A percentile compares a stretch with the other conserved stretches of the same genome.
These are phyloP conservation scores for Suillus variegatus DNA, from an alignment of 768 basidiomycete species.

Conservation along the genomic window DNA sequence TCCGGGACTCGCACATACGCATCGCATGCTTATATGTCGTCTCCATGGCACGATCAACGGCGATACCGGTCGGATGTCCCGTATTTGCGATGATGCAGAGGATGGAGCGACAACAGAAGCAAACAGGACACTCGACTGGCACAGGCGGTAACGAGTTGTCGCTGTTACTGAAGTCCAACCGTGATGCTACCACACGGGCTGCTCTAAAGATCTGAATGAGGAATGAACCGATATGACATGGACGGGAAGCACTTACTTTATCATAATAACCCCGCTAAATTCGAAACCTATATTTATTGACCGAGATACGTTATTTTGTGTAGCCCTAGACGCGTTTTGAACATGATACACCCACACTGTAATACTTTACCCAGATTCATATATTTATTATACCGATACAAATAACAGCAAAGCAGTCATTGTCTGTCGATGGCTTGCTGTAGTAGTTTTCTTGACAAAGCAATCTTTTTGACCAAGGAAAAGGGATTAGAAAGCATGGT, in stretches of 20 bases:
- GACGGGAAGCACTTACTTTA: background rate
- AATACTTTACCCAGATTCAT: slow-evolving; percentile 11
- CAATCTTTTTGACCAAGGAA: background rate
- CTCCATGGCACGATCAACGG: slow-evolving; percentile 71
- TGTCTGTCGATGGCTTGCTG: background rate
- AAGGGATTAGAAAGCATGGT: background rate
- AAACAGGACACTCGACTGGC: slow-evolving; percentile 63
- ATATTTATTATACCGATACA: background rate
- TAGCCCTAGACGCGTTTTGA: slow-evolving; percentile 25
- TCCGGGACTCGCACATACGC: slow-evolving; percentile 88
- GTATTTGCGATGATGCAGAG: slow-evolving; percentile 56
- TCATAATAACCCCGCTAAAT: slow-evolving; percentile 12
- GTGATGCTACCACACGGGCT: slow-evolving; percentile 81
- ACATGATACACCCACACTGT: slow-evolving; percentile 19
- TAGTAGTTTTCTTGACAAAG: background rate
- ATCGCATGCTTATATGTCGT: slow-evolving; percentile 89
- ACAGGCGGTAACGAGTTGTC: slow-evolving; percentile 91
- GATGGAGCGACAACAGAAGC: slow-evolving; percentile 42
- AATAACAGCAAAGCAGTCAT: background rate
- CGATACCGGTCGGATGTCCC: slow-evolving; percentile 48
- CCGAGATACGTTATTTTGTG: slow-evolving; percentile 18
- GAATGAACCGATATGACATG: background rate
- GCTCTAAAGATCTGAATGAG: slow-evolving; percentile 44
- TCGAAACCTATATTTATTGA: slow-evolving; percentile 25
- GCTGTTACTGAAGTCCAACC: slow-evolving; percentile 80